A percentile compares a stretch with the other conserved stretches of the same genome.
These are phyloP conservation scores for Syzygium syzygioides DNA, from an alignment of 441 rosid species.

Conservation along the genomic window DNA sequence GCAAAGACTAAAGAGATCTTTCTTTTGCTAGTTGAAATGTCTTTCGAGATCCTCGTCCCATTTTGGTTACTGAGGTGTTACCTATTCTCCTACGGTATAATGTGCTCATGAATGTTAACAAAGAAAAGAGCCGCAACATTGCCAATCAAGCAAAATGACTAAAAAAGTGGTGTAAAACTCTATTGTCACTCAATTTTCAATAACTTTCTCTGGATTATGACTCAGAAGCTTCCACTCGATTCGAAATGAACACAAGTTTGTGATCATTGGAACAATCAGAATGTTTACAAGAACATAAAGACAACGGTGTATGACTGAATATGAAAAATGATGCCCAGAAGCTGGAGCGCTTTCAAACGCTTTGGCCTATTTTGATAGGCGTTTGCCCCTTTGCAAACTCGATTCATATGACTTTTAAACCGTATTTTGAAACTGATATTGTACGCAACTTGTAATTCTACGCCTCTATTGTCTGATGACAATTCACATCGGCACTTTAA, in stretches of 20 bases:
- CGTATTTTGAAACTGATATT: background rate
- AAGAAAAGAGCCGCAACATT: background rate
- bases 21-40: background rate
- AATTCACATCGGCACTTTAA: background rate
- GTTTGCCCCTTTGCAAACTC: background rate
- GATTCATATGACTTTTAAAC: background rate
- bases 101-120: background rate
- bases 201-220: background rate
- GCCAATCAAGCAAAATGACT: background rate
- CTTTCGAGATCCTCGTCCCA: background rate
- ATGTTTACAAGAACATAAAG: background rate
- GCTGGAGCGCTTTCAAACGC: background rate
- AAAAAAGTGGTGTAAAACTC: background rate
- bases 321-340: background rate
- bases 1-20: background rate
- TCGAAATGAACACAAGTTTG: background rate
- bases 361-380: background rate
- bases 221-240: background rate
- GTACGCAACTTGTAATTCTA: background rate
- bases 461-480: background rate
- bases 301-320: background rate
- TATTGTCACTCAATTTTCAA: background rate
- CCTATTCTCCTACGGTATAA: background rate
- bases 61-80: background rate
- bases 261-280: background rate